Base-by-base conservation (phyloP, 2,329 filamentous ascomycete genomes). In the Cladosporium velox region DNA sequence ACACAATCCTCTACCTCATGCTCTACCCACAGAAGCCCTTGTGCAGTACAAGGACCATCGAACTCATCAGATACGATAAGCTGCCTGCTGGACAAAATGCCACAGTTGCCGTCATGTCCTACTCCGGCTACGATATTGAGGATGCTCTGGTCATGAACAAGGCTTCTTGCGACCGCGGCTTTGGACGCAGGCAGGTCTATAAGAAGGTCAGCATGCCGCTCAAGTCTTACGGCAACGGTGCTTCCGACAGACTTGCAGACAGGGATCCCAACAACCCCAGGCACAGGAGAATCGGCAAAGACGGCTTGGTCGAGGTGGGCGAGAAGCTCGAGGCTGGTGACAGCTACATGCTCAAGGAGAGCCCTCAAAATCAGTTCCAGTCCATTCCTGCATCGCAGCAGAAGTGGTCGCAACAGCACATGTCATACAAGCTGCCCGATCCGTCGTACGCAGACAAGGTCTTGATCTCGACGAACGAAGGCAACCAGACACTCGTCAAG, bases 101-200 rank as follows among this genome's bases (percentile, higher is more conserved):
- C 4, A 97, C 92, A 1, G 95, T 99, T 30, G 95, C 96, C 6
- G 95, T 99, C 80, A 99, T 99, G 95, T 98, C 93, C 59, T 99
- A 95, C 80, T 98, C 94, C 12, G 95, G 95, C 28, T 99, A 99
- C 80, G 95, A 99, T 87, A 99, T 99, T 72, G 95, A 99, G 83
- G 95, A 99, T 84, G 95, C 95, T 11, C 85, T 99, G 21, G 94
- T 99, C 2, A 79, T 99, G 68, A 99, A 99, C 83, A 98, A 97
- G 81, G 93, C 93, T 11, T 97, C 93, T 0, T 90, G 93, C 66
- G 96, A 99, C 73, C 88, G 95, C 73, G 96, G 95, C 4, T 99
- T 98, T 74, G 96, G 95, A 55, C 89, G 95, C 44, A 98, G 95
- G 74, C 96, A 99, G 76, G 95, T 98, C n/a, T 94, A 97, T 84